Evolutionary conservation across 2,329 filamentous ascomycete species (phyloP), one percentile per base, ranked within the genome.

Genomic region (Alternaria sp.): DNA sequence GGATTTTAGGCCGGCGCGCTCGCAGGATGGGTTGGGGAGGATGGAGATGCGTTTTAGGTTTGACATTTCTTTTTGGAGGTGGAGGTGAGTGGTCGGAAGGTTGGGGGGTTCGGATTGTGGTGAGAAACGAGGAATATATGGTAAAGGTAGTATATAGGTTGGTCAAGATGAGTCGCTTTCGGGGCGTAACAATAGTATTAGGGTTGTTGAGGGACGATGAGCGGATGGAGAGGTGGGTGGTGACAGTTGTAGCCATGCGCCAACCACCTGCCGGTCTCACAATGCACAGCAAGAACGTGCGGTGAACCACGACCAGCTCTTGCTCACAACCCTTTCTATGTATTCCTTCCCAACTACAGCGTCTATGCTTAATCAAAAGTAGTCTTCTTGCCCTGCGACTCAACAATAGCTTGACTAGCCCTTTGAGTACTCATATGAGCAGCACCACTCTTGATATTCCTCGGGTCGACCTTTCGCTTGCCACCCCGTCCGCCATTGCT

Each of bases 401-500:
- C 89, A 21, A 96, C 91, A 77, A 96, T 93, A 8, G 89, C 90
- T 62, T 92, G 93, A 46, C 90, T 94, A 69, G 93, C 86, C 73
- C 91, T 87, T 58, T 85, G 85, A 32, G 88, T 77, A 74, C 79
- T 77, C 68, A 82, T 66, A 72, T 83, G 75, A 61, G 83, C 79
- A 59, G 79, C 77, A 47, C 81, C 83, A 40, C 82, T 80, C 59
- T 76, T 79, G 56, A 83, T 81, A 1, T 73, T 83, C 13, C 83
- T 73, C 9, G 82, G 81, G 67, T 85, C 83, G 4, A 80, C 71
- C 65, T 82, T 83, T 46, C 79, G 66, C 56, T 60, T 68, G 36
- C 74, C 75, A 55, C 72, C 71, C 61, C 62, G 52, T 77, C 76
- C 58, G 76, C 67, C 69, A 26, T 62, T 67, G 60, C 67, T 66